Evolutionary conservation across 805 yeast species (phyloP).

Genomic region (Kuraishia molischiana): DNA sequence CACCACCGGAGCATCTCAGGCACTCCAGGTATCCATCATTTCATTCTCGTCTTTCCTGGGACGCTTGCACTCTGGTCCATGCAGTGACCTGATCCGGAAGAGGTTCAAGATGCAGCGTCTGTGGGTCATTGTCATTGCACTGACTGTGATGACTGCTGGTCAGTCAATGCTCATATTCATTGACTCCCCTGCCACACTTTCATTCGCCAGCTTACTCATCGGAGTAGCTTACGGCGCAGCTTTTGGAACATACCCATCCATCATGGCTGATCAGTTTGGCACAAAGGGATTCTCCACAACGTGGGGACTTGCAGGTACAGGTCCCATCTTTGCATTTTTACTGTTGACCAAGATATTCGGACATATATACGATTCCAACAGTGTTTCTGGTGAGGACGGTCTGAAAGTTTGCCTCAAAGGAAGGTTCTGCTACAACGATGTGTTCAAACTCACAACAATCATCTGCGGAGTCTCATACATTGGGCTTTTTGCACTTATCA

Average conservation of each 20-base stretch:
- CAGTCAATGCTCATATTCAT: conserved; percentile 24
- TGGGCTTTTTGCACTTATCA: background rate
- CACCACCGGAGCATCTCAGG: conserved; percentile 43
- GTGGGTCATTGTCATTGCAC: conserved; percentile 48
- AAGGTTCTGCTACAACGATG: conserved; percentile 35
- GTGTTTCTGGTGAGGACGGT: conserved; percentile 30
- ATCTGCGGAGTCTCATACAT: conserved; percentile 14
- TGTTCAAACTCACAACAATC: conserved; percentile 29
- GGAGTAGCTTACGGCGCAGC: conserved; percentile 64
- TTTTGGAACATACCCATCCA: conserved; percentile 69
- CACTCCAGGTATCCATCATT: conserved; percentile 59
- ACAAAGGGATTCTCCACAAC: conserved; percentile 58
- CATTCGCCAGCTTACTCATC: conserved; percentile 40
- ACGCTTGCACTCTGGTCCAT: conserved; percentile 52
- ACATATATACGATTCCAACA: conserved; percentile 33
- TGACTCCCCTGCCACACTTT: conserved; percentile 32
- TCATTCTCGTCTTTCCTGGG: conserved; percentile 61
- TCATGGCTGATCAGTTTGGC: conserved; percentile 66
- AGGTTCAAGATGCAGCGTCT: conserved; percentile 44
- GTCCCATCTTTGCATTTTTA: conserved; percentile 50
- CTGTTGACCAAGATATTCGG: conserved; percentile 49
- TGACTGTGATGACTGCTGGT: conserved; percentile 24
- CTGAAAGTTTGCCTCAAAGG: conserved; percentile 31
- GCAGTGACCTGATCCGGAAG: conserved; percentile 51
- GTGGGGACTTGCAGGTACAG: conserved; percentile 71